These are phyloP conservation scores for Epichloe scottii DNA, from an alignment of 2,329 filamentous ascomycete genomes.

Conservation along the genomic window DNA sequence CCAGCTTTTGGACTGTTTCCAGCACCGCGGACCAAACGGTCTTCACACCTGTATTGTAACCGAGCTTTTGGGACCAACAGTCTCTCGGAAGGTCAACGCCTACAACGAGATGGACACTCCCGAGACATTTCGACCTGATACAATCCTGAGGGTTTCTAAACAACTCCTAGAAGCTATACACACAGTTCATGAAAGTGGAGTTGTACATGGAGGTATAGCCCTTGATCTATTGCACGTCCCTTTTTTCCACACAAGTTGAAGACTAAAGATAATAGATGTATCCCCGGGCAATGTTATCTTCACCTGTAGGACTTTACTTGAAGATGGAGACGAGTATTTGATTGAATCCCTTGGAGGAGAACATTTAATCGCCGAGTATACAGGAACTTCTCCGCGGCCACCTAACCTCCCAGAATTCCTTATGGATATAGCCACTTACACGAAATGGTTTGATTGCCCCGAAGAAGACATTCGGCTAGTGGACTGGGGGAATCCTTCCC, in stretches of 20 bases:
- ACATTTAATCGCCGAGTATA: background rate
- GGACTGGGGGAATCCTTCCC: slow-evolving; percentile 8
- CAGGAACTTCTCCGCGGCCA: background rate
- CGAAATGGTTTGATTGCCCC: background rate
- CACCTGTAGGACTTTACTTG: slow-evolving; percentile 1
- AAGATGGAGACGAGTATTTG: background rate
- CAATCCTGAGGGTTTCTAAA: slow-evolving; percentile 2
- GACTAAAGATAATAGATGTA: slow-evolving; percentile 3
- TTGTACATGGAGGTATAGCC: slow-evolving; percentile 7
- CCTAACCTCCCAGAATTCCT: background rate
- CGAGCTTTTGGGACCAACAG: slow-evolving; percentile 5
- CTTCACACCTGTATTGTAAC: slow-evolving; percentile 7
- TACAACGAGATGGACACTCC: background rate
- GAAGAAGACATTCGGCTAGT: slow-evolving; percentile 5
- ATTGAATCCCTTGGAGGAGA: background rate
- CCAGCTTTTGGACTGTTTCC: slow-evolving; percentile 3
- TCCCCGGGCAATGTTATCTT: slow-evolving; percentile 3
- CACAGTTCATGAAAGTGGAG: background rate
- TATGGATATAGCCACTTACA: background rate
- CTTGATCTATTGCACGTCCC: background rate
- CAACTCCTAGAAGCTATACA: slow-evolving; percentile 5
- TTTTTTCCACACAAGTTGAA: too few species aligned
- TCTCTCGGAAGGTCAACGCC: background rate
- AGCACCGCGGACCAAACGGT: slow-evolving; percentile 6
- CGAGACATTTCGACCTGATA: slow-evolving; percentile 2